A percentile compares a stretch with the other conserved stretches of the same genome.
Conservation (phyloP, 176 grass and related monocot species). For the Zizania latifolia region DNA sequence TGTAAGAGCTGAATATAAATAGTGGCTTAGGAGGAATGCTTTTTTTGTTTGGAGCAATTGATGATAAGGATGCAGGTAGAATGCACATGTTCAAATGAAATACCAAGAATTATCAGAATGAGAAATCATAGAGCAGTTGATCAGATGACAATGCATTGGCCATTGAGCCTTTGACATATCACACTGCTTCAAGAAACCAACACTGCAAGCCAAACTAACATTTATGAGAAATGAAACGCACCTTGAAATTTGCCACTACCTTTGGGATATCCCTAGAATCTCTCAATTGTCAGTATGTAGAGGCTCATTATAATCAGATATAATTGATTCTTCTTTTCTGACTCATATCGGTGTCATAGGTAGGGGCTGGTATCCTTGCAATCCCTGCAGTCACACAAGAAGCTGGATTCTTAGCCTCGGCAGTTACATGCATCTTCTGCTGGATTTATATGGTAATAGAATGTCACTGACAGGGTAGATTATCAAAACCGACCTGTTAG, state of each 20-base stretch:
- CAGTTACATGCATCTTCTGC: slow-evolving; percentile 66
- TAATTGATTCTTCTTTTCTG: background rate
- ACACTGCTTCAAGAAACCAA: background rate
- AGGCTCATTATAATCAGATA: background rate
- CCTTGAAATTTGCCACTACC: background rate
- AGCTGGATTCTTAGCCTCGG: slow-evolving; percentile 76
- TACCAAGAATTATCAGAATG: background rate
- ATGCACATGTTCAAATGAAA: background rate
- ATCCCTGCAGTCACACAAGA: slow-evolving; percentile 95
- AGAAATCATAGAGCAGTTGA: background rate
- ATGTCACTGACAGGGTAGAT: slow-evolving; percentile 46
- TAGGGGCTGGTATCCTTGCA: slow-evolving; percentile 90
- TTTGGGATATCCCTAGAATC: background rate
- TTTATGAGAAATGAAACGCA: background rate
- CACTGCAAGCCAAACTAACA: background rate
- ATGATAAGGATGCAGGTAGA: background rate
- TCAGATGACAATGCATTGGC: background rate
- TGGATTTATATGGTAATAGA: slow-evolving; percentile 97
- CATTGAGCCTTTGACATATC: background rate
- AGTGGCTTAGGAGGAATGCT: background rate
- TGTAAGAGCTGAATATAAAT: background rate
- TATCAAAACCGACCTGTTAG: slow-evolving; percentile 48
- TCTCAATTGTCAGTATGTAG: background rate
- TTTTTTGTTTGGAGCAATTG: background rate
- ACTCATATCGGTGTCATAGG: slow-evolving; percentile 35